A percentile compares a stretch with the other conserved stretches of the same genome.
phyloP scores from a whole-genome alignment of 176 grass and related monocot genomes.

The maize (Zea mays) region Zm-B73-REFERENCE-NAM-5.0 NC_050100.1:209779001-209779500 shows the following conservation, averaged over 20 bases:
- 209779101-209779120: constrained; percentile 39
- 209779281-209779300: constrained; percentile 31
- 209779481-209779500: neutral
- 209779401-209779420: neutral
- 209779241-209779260: constrained; percentile 42
- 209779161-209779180: constrained; percentile 69
- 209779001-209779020: constrained; percentile 50
- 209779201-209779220: constrained; percentile 37
- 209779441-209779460: neutral
- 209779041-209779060: constrained; percentile 28
- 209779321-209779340: constrained; percentile 39
- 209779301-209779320: constrained; percentile 39
- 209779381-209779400: neutral
- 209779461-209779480: neutral
- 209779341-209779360: constrained; percentile 4
- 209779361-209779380: neutral
- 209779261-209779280: constrained; percentile 33
- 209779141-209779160: constrained; percentile 93
- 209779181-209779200: constrained; percentile 53
- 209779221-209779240: constrained; percentile 61
- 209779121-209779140: constrained; percentile 61
- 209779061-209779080: constrained; percentile 52
- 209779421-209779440: neutral
- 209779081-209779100: constrained; percentile 54
- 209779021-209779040: constrained; percentile 62